Conservation (phyloP, 2,329 filamentous ascomycete species). For the Neonectria neomacrospora region DNA sequence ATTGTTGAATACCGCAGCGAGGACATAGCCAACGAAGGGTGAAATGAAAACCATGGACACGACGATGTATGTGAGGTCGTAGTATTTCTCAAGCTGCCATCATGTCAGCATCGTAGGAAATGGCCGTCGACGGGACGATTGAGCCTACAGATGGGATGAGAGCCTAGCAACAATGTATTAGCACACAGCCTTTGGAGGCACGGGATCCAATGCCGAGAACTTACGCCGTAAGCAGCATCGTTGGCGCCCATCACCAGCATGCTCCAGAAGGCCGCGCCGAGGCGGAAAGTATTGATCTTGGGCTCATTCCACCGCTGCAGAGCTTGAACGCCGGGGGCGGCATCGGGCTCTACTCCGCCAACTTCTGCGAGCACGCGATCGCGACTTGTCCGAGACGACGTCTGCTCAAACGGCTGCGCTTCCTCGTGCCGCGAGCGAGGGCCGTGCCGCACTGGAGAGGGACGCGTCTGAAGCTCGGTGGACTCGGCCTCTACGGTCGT, state of each 20-base stretch:
- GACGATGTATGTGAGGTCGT: conserved; percentile 68
- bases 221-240: conserved; percentile 67
- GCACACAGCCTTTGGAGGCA: neutral
- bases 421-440: neutral
- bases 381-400: neutral
- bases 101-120: neutral
- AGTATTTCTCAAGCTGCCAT: conserved; percentile 57
- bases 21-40: conserved; percentile 71
- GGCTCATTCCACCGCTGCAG: conserved; percentile 38
- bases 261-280: conserved; percentile 66
- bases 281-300: conserved; percentile 56
- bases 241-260: conserved; percentile 69
- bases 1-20: conserved; percentile 71
- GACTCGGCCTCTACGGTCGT: neutral
- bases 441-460: neutral
- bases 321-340: neutral
- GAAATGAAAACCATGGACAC: conserved; percentile 74
- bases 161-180: conserved; percentile 47
- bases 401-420: neutral
- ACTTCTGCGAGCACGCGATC: neutral
- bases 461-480: neutral
- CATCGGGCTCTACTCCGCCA: neutral
- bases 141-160: conserved; percentile 57
- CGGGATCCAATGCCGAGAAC: conserved; percentile 35
- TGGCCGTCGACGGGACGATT: neutral